Percentiles rank a stretch among this genome's conserved stretches.
These are phyloP conservation scores for Trifolium subterraneum DNA, from an alignment of 306 rosid species.

Conservation along the genomic window DNA sequence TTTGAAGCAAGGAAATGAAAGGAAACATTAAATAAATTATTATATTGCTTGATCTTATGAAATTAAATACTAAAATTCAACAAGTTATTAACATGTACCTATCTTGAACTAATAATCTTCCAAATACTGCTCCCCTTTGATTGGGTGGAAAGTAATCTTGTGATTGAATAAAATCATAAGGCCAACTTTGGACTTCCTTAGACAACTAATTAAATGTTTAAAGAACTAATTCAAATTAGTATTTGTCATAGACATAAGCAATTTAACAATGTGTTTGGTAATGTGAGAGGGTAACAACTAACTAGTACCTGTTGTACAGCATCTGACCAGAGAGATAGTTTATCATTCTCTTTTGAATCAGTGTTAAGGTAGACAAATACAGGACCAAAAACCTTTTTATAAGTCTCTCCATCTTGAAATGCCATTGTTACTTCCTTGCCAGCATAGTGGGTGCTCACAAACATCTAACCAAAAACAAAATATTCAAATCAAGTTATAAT, in stretches of 20 bases:
- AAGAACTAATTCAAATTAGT: neutral
- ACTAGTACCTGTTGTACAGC: slow-evolving; percentile 63
- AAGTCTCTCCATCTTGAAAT: slow-evolving; percentile 66
- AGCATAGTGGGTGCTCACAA: slow-evolving; percentile 82
- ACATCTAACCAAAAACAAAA: slow-evolving; percentile 55
- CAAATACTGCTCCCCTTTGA: slow-evolving; percentile 64
- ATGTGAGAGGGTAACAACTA: neutral
- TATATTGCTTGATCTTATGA: neutral
- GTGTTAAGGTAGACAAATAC: slow-evolving; percentile 68
- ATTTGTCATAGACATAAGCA: neutral
- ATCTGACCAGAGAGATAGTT: slow-evolving; percentile 65
- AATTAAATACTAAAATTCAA: slow-evolving; percentile 1
- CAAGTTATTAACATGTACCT: slow-evolving; percentile 42
- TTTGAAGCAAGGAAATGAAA: slow-evolving; percentile 1
- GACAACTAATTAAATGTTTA: slow-evolving; percentile 48
- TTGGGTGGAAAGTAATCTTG: slow-evolving; percentile 50
- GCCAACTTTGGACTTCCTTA: slow-evolving; percentile 70
- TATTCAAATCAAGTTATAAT: neutral
- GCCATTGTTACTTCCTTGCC: slow-evolving; percentile 66
- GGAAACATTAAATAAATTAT: neutral
- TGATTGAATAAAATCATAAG: slow-evolving; percentile 69
- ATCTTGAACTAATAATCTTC: slow-evolving; percentile 68
- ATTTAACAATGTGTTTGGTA: neutral
- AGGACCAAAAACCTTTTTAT: slow-evolving; percentile 86
- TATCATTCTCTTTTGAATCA: slow-evolving; percentile 22